Evolutionary conservation across 306 rosid genomes (phyloP).

Genomic region (Cucurbita maxima): DNA sequence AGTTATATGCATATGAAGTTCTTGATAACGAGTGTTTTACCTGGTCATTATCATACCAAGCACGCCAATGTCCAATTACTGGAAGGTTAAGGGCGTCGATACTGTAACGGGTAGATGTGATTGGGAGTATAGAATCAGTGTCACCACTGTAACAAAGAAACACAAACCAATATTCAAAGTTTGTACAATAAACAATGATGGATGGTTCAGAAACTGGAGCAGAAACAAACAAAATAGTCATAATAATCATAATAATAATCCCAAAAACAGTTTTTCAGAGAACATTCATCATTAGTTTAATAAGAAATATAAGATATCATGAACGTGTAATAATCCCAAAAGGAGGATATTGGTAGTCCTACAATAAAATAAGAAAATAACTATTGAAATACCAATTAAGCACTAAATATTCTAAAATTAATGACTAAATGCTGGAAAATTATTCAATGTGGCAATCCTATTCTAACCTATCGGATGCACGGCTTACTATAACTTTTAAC

Average conservation of each 20-base stretch:
- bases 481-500: too few species aligned
- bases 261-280: neutral
- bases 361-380: too few species aligned
- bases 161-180: neutral
- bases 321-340: too few species aligned
- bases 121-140: constrained; percentile 55
- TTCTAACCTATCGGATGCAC: too few species aligned
- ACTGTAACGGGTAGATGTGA: constrained; percentile 70
- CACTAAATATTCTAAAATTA: too few species aligned
- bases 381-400: too few species aligned
- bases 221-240: neutral
- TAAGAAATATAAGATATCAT: neutral
- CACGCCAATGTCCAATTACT: constrained; percentile 41
- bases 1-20: neutral
- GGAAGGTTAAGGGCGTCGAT: constrained; percentile 62
- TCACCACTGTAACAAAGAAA: constrained; percentile 54
- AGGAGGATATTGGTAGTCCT: too few species aligned
- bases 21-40: constrained; percentile 13
- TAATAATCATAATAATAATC: too few species aligned
- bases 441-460: too few species aligned
- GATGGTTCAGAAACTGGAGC: neutral
- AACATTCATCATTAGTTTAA: neutral
- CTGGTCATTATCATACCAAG: constrained; percentile 73
- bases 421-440: too few species aligned
- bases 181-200: neutral